Conservation (phyloP, 2,329 filamentous ascomycete genomes). For the Trichoderma lentiforme region DNA sequence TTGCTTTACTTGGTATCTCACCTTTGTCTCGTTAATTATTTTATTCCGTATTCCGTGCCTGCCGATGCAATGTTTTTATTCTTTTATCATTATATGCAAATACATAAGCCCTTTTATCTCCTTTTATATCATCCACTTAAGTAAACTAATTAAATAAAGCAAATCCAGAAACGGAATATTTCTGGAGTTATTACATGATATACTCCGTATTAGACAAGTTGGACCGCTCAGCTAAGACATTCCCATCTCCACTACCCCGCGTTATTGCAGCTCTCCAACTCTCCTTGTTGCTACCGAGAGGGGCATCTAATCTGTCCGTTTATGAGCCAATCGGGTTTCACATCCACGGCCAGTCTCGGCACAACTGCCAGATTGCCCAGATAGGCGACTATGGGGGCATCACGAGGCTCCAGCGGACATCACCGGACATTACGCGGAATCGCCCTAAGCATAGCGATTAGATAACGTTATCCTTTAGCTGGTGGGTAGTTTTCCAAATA, state of each 20-base stretch:
- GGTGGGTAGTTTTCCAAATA: not conserved
- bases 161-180: not conserved
- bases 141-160: not conserved
- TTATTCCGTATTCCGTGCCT: not conserved
- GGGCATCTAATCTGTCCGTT: not conserved
- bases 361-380: slow-evolving; percentile 10
- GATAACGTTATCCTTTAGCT: not conserved
- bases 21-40: not conserved
- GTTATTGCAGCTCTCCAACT: not conserved
- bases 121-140: not conserved
- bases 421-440: not conserved
- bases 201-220: not conserved
- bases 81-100: not conserved
- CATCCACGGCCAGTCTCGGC: slow-evolving; percentile 11
- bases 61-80: not conserved
- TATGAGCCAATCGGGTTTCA: slow-evolving; percentile 10
- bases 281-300: not conserved
- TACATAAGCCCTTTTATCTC: not conserved
- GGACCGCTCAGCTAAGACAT: not conserved
- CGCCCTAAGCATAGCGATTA: not conserved
- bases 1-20: not conserved
- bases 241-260: slow-evolving; percentile 17
- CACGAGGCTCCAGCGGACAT: not conserved
- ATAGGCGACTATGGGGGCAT: slow-evolving; percentile 9
- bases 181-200: not conserved